These are phyloP conservation scores for Candida nemodendra DNA, from an alignment of 805 yeast species.

Conservation along the genomic window DNA sequence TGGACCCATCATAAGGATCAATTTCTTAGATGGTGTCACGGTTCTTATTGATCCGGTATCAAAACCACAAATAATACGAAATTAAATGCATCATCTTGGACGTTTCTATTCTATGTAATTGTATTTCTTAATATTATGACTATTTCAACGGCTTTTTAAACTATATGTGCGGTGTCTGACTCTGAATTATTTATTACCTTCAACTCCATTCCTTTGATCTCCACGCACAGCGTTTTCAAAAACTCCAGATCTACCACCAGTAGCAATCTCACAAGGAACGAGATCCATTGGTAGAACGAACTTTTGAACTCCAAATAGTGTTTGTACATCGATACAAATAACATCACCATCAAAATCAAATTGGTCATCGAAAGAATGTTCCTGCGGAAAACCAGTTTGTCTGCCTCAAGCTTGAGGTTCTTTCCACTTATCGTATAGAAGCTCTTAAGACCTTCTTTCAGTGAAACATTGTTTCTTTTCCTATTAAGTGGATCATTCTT, in stretches of 20 bases:
- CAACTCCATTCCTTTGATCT: slow-evolving; percentile 20
- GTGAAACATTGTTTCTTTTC: slow-evolving; percentile 3
- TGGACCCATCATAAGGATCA: slow-evolving; percentile 39
- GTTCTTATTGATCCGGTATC: slow-evolving; percentile 40
- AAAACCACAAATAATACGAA: slow-evolving; percentile 20
- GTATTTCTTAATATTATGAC: not conserved
- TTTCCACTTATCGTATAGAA: slow-evolving; percentile 17
- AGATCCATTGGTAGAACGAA: slow-evolving; percentile 10
- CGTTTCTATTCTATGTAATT: not conserved
- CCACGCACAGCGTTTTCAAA: slow-evolving; percentile 20
- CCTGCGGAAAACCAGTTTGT: slow-evolving; percentile 20
- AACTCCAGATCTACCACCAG: slow-evolving; percentile 25
- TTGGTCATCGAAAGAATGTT: slow-evolving; percentile 13
- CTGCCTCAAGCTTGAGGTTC: slow-evolving; percentile 19
- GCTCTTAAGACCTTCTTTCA: slow-evolving; percentile 21
- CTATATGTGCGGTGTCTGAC: too few relatives aligned
- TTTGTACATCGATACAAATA: slow-evolving; percentile 20
- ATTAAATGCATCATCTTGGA: too few relatives aligned
- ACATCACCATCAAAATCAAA: slow-evolving; percentile 7
- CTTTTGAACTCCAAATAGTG: slow-evolving; percentile 17
- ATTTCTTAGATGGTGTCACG: slow-evolving; percentile 37
- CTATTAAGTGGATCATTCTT: slow-evolving; percentile 10
- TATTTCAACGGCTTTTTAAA: not conserved
- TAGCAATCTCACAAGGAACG: slow-evolving; percentile 12
- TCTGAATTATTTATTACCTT: too few relatives aligned